Conservation (phyloP, 139 green algal species). For the Closterium sp. region DNA sequence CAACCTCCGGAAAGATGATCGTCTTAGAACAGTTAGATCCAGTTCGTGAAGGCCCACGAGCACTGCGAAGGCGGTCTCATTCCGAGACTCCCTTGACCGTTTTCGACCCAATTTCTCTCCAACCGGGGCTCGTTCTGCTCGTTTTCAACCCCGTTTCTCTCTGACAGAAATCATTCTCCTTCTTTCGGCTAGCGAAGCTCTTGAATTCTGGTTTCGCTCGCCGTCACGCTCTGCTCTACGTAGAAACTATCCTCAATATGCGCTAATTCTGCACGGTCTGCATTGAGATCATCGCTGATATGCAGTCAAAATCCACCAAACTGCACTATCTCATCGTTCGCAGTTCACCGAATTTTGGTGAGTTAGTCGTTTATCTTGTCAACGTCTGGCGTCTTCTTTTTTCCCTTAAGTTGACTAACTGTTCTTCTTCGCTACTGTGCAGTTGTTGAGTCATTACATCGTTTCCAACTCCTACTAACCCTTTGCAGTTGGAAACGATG, state of each 20-base stretch:
- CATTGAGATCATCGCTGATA: background rate
- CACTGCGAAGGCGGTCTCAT: background rate
- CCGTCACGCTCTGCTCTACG: background rate
- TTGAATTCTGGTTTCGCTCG: background rate
- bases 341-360: background rate
- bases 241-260: background rate
- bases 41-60: background rate
- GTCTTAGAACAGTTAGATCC: background rate
- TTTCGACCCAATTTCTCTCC: background rate
- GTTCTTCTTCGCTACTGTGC: background rate
- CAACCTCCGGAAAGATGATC: background rate
- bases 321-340: background rate
- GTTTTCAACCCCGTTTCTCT: background rate
- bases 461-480: too few species aligned
- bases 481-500: too few species aligned
- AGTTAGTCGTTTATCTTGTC: background rate
- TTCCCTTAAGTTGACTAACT: background rate
- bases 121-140: background rate
- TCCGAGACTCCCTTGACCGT: background rate
- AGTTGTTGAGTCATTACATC: too few species aligned
- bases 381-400: background rate
- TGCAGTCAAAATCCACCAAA: background rate
- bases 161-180: background rate
- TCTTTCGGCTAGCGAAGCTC: background rate
- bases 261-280: too few species aligned